Evolutionary conservation across 768 basidiomycete genomes (phyloP).

Genomic region (Boletus rubropictus): DNA sequence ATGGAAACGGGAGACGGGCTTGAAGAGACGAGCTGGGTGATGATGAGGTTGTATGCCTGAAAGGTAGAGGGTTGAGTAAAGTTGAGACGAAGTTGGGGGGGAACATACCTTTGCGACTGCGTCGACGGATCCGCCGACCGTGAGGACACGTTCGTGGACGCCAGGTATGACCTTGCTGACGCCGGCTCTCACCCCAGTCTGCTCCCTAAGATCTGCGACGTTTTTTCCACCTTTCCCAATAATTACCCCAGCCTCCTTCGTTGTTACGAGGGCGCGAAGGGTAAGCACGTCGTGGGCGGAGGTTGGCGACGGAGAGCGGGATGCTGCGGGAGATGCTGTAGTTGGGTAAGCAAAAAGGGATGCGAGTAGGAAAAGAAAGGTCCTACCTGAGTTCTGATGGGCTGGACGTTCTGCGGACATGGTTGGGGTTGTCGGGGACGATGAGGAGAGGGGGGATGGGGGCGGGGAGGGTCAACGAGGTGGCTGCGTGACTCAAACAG

Average conservation of each 20-base stretch:
- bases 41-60: conserved; percentile 93
- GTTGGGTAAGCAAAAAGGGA: conserved; percentile 1
- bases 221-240: conserved; percentile 97
- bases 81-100: background rate
- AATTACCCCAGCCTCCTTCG: conserved; percentile 95
- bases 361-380: conserved; percentile 14
- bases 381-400: conserved; percentile 50
- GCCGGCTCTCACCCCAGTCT: conserved; percentile 96
- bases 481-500: conserved; percentile 18
- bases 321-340: conserved; percentile 54
- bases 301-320: conserved; percentile 67
- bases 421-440: conserved; percentile 29
- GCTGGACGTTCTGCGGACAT: conserved; percentile 65
- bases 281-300: conserved; percentile 71
- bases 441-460: conserved; percentile 17
- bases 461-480: conserved; percentile 7
- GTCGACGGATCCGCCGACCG: conserved; percentile 87
- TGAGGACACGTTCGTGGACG: conserved; percentile 96
- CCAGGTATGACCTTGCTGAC: conserved; percentile 98
- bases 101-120: conserved; percentile 77
- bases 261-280: conserved; percentile 91
- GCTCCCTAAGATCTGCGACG: conserved; percentile 92
- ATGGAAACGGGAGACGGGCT: conserved; percentile 67
- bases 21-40: conserved; percentile 81
- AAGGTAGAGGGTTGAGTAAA: conserved; percentile 10